Percentiles rank a stretch among this genome's conserved stretches.
Conservation (phyloP, 345 rosid species). For the Eucalyptus sp. region DNA sequence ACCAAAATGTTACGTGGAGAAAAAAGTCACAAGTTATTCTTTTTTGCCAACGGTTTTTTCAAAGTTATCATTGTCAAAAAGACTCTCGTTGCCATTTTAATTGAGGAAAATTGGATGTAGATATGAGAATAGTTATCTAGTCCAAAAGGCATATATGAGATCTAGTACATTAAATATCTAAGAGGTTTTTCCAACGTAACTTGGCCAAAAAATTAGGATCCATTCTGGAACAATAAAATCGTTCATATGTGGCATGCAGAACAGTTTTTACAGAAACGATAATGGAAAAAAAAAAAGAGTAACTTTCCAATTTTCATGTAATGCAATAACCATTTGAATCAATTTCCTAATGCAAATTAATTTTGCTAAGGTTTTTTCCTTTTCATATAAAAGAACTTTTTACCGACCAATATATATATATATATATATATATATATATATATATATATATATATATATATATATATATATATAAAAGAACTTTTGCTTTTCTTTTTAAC, state of each 20-base stretch:
- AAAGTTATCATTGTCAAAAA: no score
- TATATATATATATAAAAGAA: neutral
- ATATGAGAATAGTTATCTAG: neutral
- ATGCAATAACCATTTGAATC: neutral
- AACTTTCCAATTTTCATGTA: neutral
- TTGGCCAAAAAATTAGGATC: neutral
- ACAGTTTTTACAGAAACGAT: no score
- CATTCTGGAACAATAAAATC: neutral
- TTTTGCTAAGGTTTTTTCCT: neutral
- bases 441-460: no score
- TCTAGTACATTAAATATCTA: neutral
- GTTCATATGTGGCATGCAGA: neutral
- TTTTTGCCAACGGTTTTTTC: neutral
- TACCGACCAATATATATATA: no score
- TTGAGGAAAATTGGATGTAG: neutral
- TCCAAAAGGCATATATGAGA: neutral
- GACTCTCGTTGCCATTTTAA: neutral
- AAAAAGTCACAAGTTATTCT: constrained; percentile 11
- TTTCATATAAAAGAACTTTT: no score
- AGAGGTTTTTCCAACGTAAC: neutral
- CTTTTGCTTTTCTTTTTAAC: neutral
- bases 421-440: no score
- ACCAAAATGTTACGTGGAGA: neutral
- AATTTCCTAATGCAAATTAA: neutral
- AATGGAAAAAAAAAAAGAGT: neutral